phyloP scores from a whole-genome alignment of 345 rosid genomes.

The Eucalyptus polybractea region DNA sequence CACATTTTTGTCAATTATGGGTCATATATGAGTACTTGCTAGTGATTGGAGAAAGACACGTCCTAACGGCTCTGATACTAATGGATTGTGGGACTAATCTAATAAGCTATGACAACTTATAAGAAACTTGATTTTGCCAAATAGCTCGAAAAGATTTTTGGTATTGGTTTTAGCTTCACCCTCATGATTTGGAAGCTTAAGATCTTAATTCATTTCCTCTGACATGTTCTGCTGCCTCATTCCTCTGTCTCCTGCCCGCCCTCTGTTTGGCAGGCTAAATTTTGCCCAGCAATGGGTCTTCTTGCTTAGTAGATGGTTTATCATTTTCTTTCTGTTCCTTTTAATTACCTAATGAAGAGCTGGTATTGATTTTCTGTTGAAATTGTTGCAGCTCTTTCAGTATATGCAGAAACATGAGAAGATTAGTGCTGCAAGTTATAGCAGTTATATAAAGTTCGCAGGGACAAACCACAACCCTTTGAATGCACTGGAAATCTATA shows the following conservation, averaged over 20 bases:
- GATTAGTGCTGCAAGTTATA: slow-evolving; percentile 54
- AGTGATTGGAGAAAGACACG: background rate
- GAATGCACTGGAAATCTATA: slow-evolving; percentile 67
- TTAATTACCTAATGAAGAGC: background rate
- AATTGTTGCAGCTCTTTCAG: slow-evolving; percentile 57
- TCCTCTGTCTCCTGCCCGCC: background rate
- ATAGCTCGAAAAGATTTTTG: background rate
- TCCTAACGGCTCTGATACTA: background rate
- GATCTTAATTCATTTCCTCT: background rate
- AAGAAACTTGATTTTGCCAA: background rate
- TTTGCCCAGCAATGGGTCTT: background rate
- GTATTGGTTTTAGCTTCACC: background rate
- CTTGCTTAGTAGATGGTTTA: background rate
- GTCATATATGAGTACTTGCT: background rate
- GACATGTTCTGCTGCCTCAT: background rate
- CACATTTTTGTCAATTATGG: background rate
- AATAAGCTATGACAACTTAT: background rate
- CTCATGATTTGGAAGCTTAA: background rate
- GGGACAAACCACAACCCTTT: slow-evolving; percentile 46
- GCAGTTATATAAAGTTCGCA: slow-evolving; percentile 60
- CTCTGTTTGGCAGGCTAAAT: background rate
- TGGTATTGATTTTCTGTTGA: background rate
- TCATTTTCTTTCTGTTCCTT: background rate
- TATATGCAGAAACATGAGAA: slow-evolving; percentile 80
- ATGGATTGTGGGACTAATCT: background rate